Evolutionary conservation across 225 moss, liverwort and hornwort species (phyloP).

Genomic region (Ulota crispa): DNA sequence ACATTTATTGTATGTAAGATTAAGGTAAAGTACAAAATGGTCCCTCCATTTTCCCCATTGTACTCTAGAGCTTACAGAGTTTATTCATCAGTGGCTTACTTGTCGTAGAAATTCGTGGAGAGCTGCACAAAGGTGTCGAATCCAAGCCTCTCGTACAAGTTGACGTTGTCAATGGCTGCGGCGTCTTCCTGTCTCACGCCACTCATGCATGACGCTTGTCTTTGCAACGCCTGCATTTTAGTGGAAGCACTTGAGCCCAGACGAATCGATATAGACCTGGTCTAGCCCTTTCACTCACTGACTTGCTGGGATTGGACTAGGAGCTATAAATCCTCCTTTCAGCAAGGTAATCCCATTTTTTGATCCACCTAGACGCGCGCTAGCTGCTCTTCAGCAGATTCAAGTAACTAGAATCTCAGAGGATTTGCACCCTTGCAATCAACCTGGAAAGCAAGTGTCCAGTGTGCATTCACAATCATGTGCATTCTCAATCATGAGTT

Average conservation of each 20-base stretch:
- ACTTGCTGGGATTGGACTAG: no score
- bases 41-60: no score
- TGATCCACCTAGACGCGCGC: neutral
- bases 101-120: constrained; percentile 75
- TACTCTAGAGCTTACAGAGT: no score
- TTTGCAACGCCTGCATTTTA: constrained; percentile 62
- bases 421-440: no score
- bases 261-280: neutral
- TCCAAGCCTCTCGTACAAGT: constrained; percentile 69
- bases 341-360: neutral
- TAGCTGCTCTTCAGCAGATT: neutral
- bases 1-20: no score
- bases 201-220: constrained; percentile 71
- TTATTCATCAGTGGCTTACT: constrained; percentile 30
- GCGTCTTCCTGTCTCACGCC: constrained; percentile 76
- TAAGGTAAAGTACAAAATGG: no score
- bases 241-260: no score
- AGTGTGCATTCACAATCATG: no score
- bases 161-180: constrained; percentile 64
- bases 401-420: neutral
- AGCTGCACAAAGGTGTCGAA: constrained; percentile 71
- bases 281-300: neutral
- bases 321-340: no score
- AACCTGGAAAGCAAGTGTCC: no score
- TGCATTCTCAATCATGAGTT: no score